These are phyloP conservation scores for Xylaria sp. DNA, from an alignment of 2,329 filamentous ascomycete genomes.

Conservation along the genomic window DNA sequence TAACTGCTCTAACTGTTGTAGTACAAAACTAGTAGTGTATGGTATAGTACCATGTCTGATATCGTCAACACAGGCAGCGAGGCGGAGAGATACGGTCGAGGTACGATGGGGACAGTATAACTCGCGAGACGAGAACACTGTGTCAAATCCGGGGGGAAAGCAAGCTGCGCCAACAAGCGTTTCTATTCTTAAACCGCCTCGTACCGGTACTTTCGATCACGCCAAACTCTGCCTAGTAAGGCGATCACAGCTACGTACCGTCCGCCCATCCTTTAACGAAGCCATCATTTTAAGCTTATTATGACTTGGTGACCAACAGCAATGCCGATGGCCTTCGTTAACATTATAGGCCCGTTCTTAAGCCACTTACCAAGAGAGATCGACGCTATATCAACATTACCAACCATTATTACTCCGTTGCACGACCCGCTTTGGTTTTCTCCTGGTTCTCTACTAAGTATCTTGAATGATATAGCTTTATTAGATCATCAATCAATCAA, in stretches of 20 bases:
- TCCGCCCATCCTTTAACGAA: background rate
- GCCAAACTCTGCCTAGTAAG: background rate
- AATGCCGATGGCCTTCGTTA: conserved; percentile 13
- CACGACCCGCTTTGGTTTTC: background rate
- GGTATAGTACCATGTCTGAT: background rate
- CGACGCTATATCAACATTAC: no score
- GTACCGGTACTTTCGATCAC: conserved; percentile 20
- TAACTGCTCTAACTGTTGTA: background rate
- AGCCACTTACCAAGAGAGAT: conserved; percentile 5
- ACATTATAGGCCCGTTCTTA: background rate
- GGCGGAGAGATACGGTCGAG: background rate
- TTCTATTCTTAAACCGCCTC: conserved; percentile 35
- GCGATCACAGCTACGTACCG: conserved; percentile 20
- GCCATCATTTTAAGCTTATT: conserved; percentile 35
- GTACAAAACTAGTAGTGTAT: background rate
- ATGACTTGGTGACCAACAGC: conserved; percentile 5
- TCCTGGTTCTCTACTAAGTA: background rate
- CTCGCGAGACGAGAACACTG: conserved; percentile 1
- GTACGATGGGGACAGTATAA: background rate
- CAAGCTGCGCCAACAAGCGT: conserved; percentile 20
- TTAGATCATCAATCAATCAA: background rate
- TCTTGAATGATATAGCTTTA: background rate
- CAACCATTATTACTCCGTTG: background rate
- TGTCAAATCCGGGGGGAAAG: conserved; percentile 30
- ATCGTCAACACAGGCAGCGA: background rate